These are phyloP conservation scores for Suillus subaureus DNA, from an alignment of 768 basidiomycete species.

Conservation along the genomic window DNA sequence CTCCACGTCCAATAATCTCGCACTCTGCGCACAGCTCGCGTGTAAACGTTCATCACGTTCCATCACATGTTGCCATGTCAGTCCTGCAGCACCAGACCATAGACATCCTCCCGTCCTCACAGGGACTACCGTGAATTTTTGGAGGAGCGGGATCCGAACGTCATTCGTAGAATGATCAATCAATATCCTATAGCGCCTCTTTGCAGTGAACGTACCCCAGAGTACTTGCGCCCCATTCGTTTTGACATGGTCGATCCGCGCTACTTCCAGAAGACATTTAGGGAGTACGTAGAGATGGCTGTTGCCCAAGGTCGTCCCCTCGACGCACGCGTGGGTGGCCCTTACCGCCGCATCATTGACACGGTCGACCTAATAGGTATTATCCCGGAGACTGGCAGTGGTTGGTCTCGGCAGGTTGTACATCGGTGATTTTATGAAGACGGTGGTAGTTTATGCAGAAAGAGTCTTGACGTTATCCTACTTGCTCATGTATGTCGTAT, in stretches of 20 bases:
- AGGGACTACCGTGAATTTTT: background rate
- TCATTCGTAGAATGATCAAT: slow-evolving; percentile 5
- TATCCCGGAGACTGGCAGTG: slow-evolving; percentile 8
- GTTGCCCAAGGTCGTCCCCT: slow-evolving; percentile 13
- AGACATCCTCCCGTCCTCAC: background rate
- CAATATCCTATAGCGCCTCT: slow-evolving; percentile 10
- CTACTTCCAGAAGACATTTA: slow-evolving; percentile 1
- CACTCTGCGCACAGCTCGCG: slow-evolving; percentile 8
- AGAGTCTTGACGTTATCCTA: background rate
- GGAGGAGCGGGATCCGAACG: background rate
- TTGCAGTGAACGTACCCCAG: background rate
- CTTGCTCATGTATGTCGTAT: background rate
- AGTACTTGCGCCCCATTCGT: slow-evolving; percentile 11
- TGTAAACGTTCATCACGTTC: slow-evolving; percentile 1
- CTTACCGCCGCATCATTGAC: slow-evolving; percentile 9
- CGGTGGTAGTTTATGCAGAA: too few species aligned
- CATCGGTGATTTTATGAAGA: background rate
- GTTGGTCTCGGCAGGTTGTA: background rate
- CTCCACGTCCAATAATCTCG: slow-evolving; percentile 2
- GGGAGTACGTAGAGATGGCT: slow-evolving; percentile 5
- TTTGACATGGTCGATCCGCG: slow-evolving; percentile 13
- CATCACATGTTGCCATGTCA: background rate
- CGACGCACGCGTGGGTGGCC: slow-evolving; percentile 12
- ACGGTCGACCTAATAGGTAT: background rate
- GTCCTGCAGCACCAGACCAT: background rate